Evolutionary conservation across 179 eudicot genomes (phyloP).

Genomic region (Silene coronaria): DNA sequence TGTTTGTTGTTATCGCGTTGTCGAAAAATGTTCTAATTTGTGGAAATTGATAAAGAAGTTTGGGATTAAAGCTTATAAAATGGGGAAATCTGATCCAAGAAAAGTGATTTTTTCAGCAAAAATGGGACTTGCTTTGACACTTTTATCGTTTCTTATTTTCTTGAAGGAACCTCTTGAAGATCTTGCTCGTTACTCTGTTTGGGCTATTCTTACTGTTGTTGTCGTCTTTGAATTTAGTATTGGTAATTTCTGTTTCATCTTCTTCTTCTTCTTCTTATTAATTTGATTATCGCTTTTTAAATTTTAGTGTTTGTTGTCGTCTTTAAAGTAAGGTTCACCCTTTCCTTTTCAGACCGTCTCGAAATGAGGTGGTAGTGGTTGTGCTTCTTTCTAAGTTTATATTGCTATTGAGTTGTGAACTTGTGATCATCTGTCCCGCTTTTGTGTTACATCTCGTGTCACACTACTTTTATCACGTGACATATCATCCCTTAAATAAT

Average conservation of each 20-base stretch:
- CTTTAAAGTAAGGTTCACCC: too few relatives aligned
- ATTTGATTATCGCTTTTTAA: background rate
- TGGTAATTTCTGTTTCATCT: conserved; percentile 20
- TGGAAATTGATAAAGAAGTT: conserved; percentile 20
- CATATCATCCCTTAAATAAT: too few relatives aligned
- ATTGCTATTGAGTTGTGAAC: too few relatives aligned
- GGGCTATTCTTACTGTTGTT: conserved; percentile 60
- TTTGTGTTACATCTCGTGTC: too few relatives aligned
- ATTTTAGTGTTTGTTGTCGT: too few relatives aligned
- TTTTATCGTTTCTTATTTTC: conserved; percentile 37
- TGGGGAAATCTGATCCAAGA: conserved; percentile 50
- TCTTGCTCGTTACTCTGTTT: conserved; percentile 38
- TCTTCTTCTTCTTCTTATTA: background rate
- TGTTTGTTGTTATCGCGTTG: background rate
- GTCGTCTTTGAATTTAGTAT: conserved; percentile 54
- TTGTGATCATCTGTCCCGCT: too few relatives aligned
- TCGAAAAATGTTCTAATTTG: background rate
- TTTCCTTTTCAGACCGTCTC: too few relatives aligned
- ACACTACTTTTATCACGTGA: too few relatives aligned
- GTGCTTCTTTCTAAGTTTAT: too few relatives aligned
- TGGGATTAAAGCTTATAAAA: conserved; percentile 14
- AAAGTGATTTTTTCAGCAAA: conserved; percentile 44
- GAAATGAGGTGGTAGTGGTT: too few relatives aligned
- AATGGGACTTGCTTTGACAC: conserved; percentile 40
- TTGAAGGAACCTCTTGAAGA: conserved; percentile 39